Evolutionary conservation across 2,329 filamentous ascomycete species (phyloP), one percentile per base, ranked within the genome.

Genomic region (Davidsoniella eucalypti): DNA sequence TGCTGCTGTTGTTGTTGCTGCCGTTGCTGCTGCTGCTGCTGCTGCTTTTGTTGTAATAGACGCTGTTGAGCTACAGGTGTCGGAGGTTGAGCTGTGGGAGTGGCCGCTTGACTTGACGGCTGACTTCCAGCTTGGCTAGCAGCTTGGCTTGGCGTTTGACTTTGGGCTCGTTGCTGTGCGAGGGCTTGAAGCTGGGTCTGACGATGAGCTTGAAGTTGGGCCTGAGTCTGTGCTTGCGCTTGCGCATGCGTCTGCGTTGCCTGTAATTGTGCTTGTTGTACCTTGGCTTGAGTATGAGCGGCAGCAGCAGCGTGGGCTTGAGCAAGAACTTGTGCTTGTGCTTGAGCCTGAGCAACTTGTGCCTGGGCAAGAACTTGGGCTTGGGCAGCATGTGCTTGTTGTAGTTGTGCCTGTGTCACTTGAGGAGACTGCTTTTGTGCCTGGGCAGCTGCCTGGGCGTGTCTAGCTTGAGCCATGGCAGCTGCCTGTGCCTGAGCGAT

Each of bases 401-500:
- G 55, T 26, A 57, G 55, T 23, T 58, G 57, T 36, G 63, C 60
- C 37, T 55, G 57, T 12, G 59, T 58, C 23, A 55, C 23, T 29
- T 37, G 38, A 33, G 50, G 51, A 9, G 39, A 38, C 10, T 44
- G 39, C 10, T 47, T 44, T 56, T 54, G 59, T 53, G 45, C 55
- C 54, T 57, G 63, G 26, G 58, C 62, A 49, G 53, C 58, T 54
- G 57, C 57, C n/a, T 56, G 56, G 9, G 62, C 60, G 3, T 55
- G 58, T 26, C 9, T 64, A 64, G 52, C 64, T 12, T 33, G 29
- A 33, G 29, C 29, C 12, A 33, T 33, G 2, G 9, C 26, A 2
- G 26, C 10, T 29, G 26, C 29, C 65, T 50, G 48, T 5, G 51
- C 51, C n/a, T 45, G 29, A 12, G 47, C 51, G 16, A 43, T 40